Evolutionary conservation across 345 rosid genomes (phyloP).

Genomic region (Gossypium rotundifolium): DNA sequence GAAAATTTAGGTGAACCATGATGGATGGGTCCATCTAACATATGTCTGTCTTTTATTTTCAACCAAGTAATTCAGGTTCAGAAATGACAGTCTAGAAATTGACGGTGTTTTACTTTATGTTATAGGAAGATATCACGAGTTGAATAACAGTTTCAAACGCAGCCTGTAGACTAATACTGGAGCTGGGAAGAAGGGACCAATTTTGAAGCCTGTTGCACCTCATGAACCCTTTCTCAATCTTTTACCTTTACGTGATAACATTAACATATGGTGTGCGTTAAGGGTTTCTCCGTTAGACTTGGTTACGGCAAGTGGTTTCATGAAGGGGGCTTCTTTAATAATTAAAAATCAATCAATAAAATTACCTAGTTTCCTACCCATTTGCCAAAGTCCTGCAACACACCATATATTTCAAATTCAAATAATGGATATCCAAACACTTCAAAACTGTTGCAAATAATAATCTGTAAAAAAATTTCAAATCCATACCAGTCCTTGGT

Average conservation of each 20-base stretch:
- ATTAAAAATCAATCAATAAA: too few species aligned
- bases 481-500: too few species aligned
- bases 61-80: background rate
- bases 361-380: too few species aligned
- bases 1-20: background rate
- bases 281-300: background rate
- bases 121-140: background rate
- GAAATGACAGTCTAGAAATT: background rate
- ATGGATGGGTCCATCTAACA: background rate
- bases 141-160: background rate
- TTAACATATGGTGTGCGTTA: background rate
- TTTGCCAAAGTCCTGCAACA: too few species aligned
- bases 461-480: too few species aligned
- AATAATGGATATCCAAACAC: too few species aligned
- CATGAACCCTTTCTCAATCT: conserved; percentile 9
- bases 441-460: too few species aligned
- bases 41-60: background rate
- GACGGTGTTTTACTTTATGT: background rate
- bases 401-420: too few species aligned
- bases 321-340: too few species aligned
- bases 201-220: conserved; percentile 5
- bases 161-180: background rate
- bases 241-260: background rate
- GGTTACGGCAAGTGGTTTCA: too few species aligned
- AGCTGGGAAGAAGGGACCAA: background rate